Percentiles rank a stretch among this genome's conserved stretches.
Evolutionary conservation across 1,284 basidiomycete species (phyloP).

Genomic region (Microbotryum violaceum): DNA sequence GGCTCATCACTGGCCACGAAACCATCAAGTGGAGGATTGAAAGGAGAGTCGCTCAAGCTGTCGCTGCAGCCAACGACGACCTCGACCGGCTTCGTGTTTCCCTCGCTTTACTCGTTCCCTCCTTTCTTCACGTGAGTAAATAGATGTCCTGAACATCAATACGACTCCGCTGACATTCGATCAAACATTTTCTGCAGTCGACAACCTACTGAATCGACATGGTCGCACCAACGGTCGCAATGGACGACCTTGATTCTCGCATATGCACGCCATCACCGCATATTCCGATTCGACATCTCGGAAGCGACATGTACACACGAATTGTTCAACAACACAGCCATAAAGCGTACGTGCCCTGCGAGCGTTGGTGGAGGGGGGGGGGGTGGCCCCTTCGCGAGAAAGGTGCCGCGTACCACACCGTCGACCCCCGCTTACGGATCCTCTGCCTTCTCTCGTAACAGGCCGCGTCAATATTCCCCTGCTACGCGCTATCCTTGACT

Average conservation of each 20-base stretch:
- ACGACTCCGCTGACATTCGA: not conserved
- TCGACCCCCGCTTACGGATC: not conserved
- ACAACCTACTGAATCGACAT: constrained; percentile 48
- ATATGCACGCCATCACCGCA: constrained; percentile 42
- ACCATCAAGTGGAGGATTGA: no score
- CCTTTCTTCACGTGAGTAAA: constrained; percentile 48
- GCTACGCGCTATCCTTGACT: constrained; percentile 8
- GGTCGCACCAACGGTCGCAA: constrained; percentile 44
- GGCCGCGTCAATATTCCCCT: constrained; percentile 7
- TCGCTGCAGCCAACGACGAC: constrained; percentile 11
- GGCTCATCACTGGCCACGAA: no score
- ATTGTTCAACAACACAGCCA: constrained; percentile 40
- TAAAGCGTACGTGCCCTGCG: constrained; percentile 36
- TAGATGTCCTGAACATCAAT: not conserved
- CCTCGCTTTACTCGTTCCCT: constrained; percentile 49
- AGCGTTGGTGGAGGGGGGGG: no score
- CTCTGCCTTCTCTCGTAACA: not conserved
- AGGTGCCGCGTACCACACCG: no score
- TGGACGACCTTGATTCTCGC: constrained; percentile 46
- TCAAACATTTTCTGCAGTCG: constrained; percentile 32
- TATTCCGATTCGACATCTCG: constrained; percentile 43
- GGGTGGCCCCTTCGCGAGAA: no score
- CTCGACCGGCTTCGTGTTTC: constrained; percentile 42
- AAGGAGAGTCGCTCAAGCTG: constrained; percentile 1
- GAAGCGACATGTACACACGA: constrained; percentile 35